Conservation (phyloP, 257 asterid genomes). For the Primulina tabacum region DNA sequence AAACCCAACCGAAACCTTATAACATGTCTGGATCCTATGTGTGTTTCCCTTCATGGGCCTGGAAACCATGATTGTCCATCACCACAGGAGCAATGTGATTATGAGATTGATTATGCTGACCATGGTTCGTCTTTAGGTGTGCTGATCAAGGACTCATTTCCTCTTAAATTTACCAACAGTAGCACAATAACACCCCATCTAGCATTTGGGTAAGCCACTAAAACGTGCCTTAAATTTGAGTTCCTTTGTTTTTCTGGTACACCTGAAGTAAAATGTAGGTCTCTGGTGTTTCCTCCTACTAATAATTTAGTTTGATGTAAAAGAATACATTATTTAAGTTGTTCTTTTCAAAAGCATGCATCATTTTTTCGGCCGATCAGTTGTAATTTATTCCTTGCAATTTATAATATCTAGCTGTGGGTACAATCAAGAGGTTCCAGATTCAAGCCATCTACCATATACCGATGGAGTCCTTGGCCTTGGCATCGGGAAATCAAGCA, state of each 20-base stretch:
- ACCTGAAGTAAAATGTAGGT: neutral
- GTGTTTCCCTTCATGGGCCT: slow-evolving; percentile 51
- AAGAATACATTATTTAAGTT: neutral
- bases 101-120: slow-evolving; percentile 80
- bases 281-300: neutral
- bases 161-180: slow-evolving; percentile 62
- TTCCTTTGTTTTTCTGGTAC: neutral
- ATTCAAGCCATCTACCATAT: slow-evolving; percentile 44
- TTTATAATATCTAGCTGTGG: slow-evolving; percentile 60
- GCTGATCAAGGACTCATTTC: slow-evolving; percentile 60
- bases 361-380: neutral
- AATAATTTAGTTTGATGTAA: neutral
- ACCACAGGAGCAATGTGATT: slow-evolving; percentile 80
- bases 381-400: slow-evolving; percentile 3
- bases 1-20: slow-evolving; percentile 56
- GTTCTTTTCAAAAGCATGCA: neutral
- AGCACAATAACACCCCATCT: slow-evolving; percentile 49
- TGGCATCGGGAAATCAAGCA: slow-evolving; percentile 74
- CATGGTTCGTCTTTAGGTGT: slow-evolving; percentile 76
- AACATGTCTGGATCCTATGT: slow-evolving; percentile 61
- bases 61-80: slow-evolving; percentile 31
- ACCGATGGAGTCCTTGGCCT: slow-evolving; percentile 95
- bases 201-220: slow-evolving; percentile 63
- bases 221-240: neutral
- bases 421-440: slow-evolving; percentile 71